phyloP scores from a whole-genome alignment of 129 eudicot genomes.

The Flaveria bidentis region DNA sequence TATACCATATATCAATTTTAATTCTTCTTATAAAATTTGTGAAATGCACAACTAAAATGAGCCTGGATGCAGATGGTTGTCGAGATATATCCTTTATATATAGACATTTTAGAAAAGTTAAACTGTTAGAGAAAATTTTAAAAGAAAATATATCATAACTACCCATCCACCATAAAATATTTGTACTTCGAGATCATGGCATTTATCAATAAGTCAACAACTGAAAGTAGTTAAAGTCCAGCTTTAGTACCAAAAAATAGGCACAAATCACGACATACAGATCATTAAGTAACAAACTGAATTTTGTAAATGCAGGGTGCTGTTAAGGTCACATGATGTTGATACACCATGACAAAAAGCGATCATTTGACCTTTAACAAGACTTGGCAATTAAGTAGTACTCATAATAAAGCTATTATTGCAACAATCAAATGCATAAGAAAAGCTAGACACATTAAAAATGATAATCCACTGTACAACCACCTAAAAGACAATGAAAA shows the following conservation, averaged over 20 bases:
- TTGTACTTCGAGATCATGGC: not conserved
- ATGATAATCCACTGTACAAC: not conserved
- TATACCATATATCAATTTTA: not conserved
- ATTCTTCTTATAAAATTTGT: not conserved
- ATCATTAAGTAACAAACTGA: constrained; percentile 1
- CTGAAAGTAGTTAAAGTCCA: not conserved
- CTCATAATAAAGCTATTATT: not conserved
- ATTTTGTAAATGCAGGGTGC: not conserved
- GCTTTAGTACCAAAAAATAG: constrained; percentile 9
- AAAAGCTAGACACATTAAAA: not conserved
- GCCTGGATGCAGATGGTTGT: not conserved
- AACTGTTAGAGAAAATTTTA: not conserved
- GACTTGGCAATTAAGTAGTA: not conserved
- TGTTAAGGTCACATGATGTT: not conserved
- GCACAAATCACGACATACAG: not conserved
- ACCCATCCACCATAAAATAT: not conserved
- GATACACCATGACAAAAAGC: too few species aligned
- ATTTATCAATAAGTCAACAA: not conserved
- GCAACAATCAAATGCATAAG: constrained; percentile 7
- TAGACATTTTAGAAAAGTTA: not conserved
- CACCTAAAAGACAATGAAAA: not conserved
- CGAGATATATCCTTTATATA: not conserved
- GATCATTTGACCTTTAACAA: not conserved
- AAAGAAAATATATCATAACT: constrained; percentile 12
- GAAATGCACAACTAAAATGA: not conserved